phyloP scores from a whole-genome alignment of 257 asterid genomes.

The Gentiana macrophylla region DNA sequence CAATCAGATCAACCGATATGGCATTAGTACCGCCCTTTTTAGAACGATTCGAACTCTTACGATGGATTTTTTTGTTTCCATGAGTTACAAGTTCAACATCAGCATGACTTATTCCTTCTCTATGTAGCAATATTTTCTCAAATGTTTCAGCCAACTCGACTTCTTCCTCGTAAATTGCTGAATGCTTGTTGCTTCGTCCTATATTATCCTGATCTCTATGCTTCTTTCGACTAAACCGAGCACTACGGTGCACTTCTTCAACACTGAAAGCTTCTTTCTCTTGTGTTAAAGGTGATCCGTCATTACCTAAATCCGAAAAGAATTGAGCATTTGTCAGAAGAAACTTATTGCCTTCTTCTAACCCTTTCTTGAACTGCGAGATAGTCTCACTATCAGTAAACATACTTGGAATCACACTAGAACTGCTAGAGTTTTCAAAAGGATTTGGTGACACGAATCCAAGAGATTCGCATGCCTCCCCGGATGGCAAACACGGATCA shows the following conservation, averaged over 20 bases:
- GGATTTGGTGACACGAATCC: conserved; percentile 14
- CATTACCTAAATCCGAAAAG: conserved; percentile 51
- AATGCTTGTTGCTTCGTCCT: conserved; percentile 2
- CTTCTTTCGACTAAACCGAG: conserved; percentile 49
- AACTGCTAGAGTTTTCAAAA: conserved; percentile 14
- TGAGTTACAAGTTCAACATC: neutral
- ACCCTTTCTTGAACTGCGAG: conserved; percentile 66
- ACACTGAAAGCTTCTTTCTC: neutral
- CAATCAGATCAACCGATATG: conserved; percentile 18
- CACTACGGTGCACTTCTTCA: conserved; percentile 17
- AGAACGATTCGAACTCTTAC: neutral
- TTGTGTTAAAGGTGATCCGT: conserved; percentile 40
- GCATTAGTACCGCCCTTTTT: neutral
- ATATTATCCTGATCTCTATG: conserved; percentile 39
- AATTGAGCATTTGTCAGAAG: conserved; percentile 47
- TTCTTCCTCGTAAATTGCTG: no score
- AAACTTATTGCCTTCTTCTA: conserved; percentile 81
- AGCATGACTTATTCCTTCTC: no score
- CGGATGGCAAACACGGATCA: no score
- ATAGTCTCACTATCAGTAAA: conserved; percentile 53
- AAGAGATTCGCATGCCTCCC: no score
- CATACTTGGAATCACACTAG: conserved; percentile 29
- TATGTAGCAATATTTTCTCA: no score
- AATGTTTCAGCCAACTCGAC: no score
- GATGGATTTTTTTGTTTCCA: conserved; percentile 1